Conservation (phyloP, 768 basidiomycete species). For the Amanita phalloides region DNA sequence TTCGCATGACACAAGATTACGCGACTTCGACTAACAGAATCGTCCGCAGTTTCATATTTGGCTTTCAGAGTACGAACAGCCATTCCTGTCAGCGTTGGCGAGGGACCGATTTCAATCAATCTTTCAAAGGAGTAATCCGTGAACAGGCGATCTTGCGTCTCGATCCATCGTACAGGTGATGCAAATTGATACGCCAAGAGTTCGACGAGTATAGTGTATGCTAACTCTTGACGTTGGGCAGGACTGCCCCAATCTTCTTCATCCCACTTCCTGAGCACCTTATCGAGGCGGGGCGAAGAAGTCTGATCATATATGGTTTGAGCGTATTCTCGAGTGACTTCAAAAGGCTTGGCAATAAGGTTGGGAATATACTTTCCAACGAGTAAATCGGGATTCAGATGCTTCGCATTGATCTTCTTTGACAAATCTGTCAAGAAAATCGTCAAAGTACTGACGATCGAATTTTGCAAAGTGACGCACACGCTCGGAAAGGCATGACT, state of each 20-base stretch:
- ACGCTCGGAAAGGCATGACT: conserved; percentile 94
- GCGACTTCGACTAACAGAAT: conserved; percentile 70
- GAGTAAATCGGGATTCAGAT: conserved; percentile 91
- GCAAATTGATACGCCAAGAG: conserved; percentile 97
- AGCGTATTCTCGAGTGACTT: conserved; percentile 76
- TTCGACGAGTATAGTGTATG: conserved; percentile 94
- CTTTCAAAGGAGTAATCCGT: conserved; percentile 80
- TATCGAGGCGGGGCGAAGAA: conserved; percentile 87
- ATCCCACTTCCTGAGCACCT: conserved; percentile 92
- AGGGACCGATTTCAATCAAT: conserved; percentile 92
- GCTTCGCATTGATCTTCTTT: conserved; percentile 90
- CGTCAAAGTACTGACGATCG: neutral
- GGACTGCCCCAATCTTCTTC: conserved; percentile 75
- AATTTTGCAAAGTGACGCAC: conserved; percentile 35
- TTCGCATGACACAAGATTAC: conserved; percentile 89
- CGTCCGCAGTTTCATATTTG: conserved; percentile 88
- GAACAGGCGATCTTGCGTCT: conserved; percentile 96
- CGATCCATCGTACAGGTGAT: conserved; percentile 98
- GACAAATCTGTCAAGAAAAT: conserved; percentile 56
- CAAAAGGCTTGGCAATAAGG: conserved; percentile 82
- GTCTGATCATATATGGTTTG: conserved; percentile 97
- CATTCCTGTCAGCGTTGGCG: conserved; percentile 94
- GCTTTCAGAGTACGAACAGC: conserved; percentile 82
- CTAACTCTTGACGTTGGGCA: conserved; percentile 85
- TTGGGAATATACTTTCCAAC: conserved; percentile 96